Evolutionary conservation across 805 yeast species (phyloP), one percentile per base, ranked within the genome.

Genomic region (Metschnikowia gruessii): DNA sequence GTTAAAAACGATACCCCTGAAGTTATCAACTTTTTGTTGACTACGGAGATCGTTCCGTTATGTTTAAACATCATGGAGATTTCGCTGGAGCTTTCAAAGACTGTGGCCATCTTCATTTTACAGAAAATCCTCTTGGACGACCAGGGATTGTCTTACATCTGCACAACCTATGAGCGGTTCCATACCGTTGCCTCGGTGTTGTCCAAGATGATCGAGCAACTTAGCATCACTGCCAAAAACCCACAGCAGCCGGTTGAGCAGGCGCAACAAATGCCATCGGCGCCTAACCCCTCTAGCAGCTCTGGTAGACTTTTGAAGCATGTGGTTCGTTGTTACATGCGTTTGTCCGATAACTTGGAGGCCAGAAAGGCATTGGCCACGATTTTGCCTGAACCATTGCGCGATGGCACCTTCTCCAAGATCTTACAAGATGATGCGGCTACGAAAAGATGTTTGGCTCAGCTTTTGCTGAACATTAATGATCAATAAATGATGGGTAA

Each of bases 1-100:
- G 98, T 94, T 21, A 92, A 94, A 59, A 92, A 91, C 64, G 99
- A 92, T 61, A 87, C 96, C 3, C 89, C 96, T 13, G 96, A 92
- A 57, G 98, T 92, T 37, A 91, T 94, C 52, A 87, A 87, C 52
- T 92, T 94, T 61, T 70, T 92, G 59, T 74, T 92, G 37, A 83
- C 96, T n/a, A 94, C 99, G 0, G 99, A 92, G 64, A 92, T 94
- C 57, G 95, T 94, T 29, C 99, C 99, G 4, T 70, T 94, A 46
- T 94, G 99, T 63, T 72, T 92, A 49, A 83, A 94, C 58, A 92
- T 94, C 51, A 92, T 92, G 96, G 98, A 92, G 63, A 82, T 91
- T 1, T 89, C 96, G 7, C 85, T 96, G 0, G 99, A 94, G 62
- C 75, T 92, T 43, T 84, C 95, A 40, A 92, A 94, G 61, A 94